Percentiles rank a stretch among this genome's conserved stretches.
These are phyloP conservation scores for Penicillium argentinense DNA, from an alignment of 495 filamentous ascomycete genomes.

Conservation along the genomic window DNA sequence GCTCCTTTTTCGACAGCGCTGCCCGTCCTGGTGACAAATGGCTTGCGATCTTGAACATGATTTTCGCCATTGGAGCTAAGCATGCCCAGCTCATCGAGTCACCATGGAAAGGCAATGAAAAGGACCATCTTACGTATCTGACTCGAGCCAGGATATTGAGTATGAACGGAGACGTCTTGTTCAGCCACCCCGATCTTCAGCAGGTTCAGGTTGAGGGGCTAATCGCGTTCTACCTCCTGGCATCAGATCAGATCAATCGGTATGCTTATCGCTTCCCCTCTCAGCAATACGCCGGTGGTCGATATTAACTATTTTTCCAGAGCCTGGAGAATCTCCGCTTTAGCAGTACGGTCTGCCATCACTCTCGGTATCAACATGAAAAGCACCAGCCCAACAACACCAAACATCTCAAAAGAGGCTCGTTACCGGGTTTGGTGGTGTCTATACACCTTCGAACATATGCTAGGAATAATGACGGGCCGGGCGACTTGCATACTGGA, in stretches of 20 bases:
- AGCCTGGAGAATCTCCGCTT: constrained; percentile 61
- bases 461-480: constrained; percentile 64
- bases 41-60: constrained; percentile 63
- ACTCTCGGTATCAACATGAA: constrained; percentile 65
- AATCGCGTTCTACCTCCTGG: constrained; percentile 60
- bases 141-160: constrained; percentile 58
- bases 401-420: constrained; percentile 58
- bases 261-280: too few species aligned
- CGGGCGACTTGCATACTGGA: constrained; percentile 60
- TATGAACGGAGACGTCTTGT: constrained; percentile 52
- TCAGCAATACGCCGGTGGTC: background rate
- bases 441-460: constrained; percentile 59
- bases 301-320: constrained; percentile 32
- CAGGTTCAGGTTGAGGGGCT: constrained; percentile 62
- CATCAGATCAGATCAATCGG: constrained; percentile 64
- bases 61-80: constrained; percentile 63
- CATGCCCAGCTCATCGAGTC: constrained; percentile 56
- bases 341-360: constrained; percentile 61
- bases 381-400: constrained; percentile 50
- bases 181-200: constrained; percentile 60
- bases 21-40: constrained; percentile 52
- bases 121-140: constrained; percentile 50
- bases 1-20: constrained; percentile 40
- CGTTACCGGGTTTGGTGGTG: constrained; percentile 68
- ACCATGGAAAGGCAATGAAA: constrained; percentile 47